These are phyloP conservation scores for Cavenderia fasciculata DNA, from an alignment of 78 protist species.

Conservation along the genomic window DNA sequence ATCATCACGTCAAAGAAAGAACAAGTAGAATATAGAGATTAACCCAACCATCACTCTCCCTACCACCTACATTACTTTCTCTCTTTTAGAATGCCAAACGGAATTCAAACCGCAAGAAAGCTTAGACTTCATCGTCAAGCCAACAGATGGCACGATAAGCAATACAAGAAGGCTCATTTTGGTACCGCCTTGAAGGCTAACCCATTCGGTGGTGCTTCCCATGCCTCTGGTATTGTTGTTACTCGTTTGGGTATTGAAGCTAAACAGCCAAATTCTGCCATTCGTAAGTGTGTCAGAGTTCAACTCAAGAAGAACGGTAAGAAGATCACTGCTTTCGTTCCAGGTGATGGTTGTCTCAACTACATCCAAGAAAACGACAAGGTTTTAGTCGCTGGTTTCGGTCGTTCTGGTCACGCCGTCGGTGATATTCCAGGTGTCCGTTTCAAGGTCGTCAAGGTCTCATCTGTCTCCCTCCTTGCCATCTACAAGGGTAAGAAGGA, in stretches of 20 bases:
- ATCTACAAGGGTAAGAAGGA: constrained; percentile 92
- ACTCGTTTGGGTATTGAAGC: constrained; percentile 98
- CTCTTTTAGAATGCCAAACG: constrained; percentile 82
- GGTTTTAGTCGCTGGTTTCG: constrained; percentile 99
- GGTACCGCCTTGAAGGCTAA: constrained; percentile 94
- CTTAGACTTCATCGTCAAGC: constrained; percentile 83
- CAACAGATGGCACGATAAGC: constrained; percentile 97
- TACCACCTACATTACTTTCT: no score
- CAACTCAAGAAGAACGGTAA: constrained; percentile 99
- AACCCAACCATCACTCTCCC: no score
- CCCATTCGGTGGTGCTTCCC: constrained; percentile 99
- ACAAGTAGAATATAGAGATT: no score
- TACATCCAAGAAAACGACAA: constrained; percentile 99
- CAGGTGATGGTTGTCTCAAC: constrained; percentile 99
- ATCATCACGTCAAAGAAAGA: no score
- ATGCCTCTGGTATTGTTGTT: constrained; percentile 99
- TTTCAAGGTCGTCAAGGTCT: constrained; percentile 98
- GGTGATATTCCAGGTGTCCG: constrained; percentile 99
- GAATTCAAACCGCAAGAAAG: constrained; percentile 88
- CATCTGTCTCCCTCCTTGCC: constrained; percentile 94
- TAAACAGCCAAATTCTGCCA: constrained; percentile 99
- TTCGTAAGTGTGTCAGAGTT: constrained; percentile 99
- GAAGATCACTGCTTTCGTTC: constrained; percentile 99
- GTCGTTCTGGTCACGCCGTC: constrained; percentile 99
- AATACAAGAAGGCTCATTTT: constrained; percentile 95